Conservation (phyloP, 768 basidiomycete species). For the Lactarius akahatsu region DNA sequence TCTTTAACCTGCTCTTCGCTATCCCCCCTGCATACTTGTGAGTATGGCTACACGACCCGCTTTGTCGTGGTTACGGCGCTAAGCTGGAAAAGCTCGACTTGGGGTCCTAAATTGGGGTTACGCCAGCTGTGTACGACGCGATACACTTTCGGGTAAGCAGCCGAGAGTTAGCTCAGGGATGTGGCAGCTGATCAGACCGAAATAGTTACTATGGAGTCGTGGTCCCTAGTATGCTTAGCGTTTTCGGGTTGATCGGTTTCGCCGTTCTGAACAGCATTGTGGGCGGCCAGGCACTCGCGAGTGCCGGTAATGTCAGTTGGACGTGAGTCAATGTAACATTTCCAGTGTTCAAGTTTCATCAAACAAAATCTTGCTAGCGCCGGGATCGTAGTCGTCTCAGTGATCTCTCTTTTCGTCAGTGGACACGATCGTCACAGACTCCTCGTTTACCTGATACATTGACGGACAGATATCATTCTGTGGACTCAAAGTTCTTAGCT, state of each 20-base stretch:
- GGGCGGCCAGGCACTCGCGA: constrained; percentile 59
- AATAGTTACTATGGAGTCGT: constrained; percentile 57
- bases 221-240: constrained; percentile 47
- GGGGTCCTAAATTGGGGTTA: constrained; percentile 77
- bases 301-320: constrained; percentile 52
- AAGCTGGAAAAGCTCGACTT: constrained; percentile 48
- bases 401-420: constrained; percentile 57
- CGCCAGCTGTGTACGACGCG: constrained; percentile 79
- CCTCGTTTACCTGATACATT: constrained; percentile 1
- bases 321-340: constrained; percentile 37
- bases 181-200: constrained; percentile 9
- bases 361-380: constrained; percentile 36
- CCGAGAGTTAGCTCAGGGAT: constrained; percentile 12
- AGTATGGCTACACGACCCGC: constrained; percentile 15
- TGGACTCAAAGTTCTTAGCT: constrained; percentile 60
- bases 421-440: not conserved
- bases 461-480: constrained; percentile 58
- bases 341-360: not conserved
- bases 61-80: not conserved
- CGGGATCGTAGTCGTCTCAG: constrained; percentile 75
- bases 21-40: constrained; percentile 47
- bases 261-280: constrained; percentile 59
- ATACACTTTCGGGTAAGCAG: constrained; percentile 53
- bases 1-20: constrained; percentile 46
- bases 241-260: constrained; percentile 55